Conservation (phyloP, 208 protist genomes). For the Crithidia acanthocephali region DNA sequence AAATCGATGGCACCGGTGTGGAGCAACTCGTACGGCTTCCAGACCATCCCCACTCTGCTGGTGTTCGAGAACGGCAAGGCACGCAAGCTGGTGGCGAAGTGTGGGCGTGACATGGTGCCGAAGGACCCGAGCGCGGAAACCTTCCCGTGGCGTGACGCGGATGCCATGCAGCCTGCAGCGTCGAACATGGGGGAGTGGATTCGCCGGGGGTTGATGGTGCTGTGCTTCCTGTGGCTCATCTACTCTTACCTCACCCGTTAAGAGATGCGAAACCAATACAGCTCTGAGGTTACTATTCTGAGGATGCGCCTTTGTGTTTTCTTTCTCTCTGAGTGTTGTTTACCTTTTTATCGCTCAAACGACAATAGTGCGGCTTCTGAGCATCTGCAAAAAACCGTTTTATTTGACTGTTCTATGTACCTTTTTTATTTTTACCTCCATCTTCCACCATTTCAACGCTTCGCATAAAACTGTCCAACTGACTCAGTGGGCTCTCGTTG, state of each 20-base stretch:
- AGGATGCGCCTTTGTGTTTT: slow-evolving; percentile 22
- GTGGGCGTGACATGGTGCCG: slow-evolving; percentile 36
- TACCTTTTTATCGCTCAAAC: too few species aligned
- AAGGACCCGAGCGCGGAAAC: slow-evolving; percentile 39
- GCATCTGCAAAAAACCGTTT: too few species aligned
- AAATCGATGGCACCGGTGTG: slow-evolving; percentile 25
- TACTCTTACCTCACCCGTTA: slow-evolving; percentile 8
- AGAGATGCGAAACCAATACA: too few species aligned
- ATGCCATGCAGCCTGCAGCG: background rate
- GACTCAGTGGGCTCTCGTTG: too few species aligned
- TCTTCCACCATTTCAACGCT: too few species aligned
- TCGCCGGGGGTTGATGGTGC: background rate
- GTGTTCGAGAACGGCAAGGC: slow-evolving; percentile 40
- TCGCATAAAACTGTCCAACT: too few species aligned
- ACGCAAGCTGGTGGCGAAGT: slow-evolving; percentile 26
- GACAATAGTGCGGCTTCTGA: too few species aligned
- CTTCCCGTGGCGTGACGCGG: slow-evolving; percentile 48
- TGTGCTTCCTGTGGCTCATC: slow-evolving; percentile 13
- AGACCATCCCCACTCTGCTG: slow-evolving; percentile 50
- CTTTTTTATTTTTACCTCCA: too few species aligned
- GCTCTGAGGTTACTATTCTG: too few species aligned
- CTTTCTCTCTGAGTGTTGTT: slow-evolving; percentile 6
- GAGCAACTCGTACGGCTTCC: slow-evolving; percentile 33
- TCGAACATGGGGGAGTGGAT: background rate
- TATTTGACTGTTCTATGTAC: too few species aligned